A percentile compares a stretch with the other conserved stretches of the same genome.
These are phyloP conservation scores for Chimonanthus praecox DNA, from an alignment of 164 flowering plant genomes.

Conservation along the genomic window DNA sequence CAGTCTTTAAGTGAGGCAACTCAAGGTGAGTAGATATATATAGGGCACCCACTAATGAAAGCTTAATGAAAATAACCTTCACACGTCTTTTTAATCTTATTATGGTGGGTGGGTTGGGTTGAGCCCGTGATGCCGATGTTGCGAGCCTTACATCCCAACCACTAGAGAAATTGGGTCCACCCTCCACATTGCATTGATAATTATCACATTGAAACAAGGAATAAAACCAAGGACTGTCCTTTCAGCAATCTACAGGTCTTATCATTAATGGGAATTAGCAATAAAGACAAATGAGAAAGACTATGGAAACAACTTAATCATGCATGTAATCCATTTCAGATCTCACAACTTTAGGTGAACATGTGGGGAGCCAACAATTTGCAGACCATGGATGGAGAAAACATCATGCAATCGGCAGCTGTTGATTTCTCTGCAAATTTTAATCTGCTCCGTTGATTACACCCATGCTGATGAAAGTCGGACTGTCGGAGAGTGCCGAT, in stretches of 20 bases:
- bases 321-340: conserved; percentile 7
- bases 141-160: conserved; percentile 7
- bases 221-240: conserved; percentile 1
- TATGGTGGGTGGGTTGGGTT: conserved; percentile 3
- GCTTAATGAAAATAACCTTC: neutral
- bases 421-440: too few species aligned
- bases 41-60: neutral
- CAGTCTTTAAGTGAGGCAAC: too few species aligned
- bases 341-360: conserved; percentile 7
- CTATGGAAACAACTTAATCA: conserved; percentile 1
- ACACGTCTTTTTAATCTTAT: neutral
- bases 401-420: neutral
- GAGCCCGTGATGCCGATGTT: conserved; percentile 2
- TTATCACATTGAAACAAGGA: neutral
- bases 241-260: conserved; percentile 7
- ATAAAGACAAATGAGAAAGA: conserved; percentile 2
- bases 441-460: too few species aligned
- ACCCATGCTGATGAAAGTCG: too few species aligned
- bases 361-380: conserved; percentile 6
- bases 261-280: neutral
- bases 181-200: neutral
- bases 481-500: too few species aligned
- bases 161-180: conserved; percentile 2
- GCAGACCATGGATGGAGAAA: neutral
- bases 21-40: too few species aligned